These are phyloP conservation scores for Cicer bijugum DNA, from an alignment of 306 rosid genomes.

Conservation along the genomic window DNA sequence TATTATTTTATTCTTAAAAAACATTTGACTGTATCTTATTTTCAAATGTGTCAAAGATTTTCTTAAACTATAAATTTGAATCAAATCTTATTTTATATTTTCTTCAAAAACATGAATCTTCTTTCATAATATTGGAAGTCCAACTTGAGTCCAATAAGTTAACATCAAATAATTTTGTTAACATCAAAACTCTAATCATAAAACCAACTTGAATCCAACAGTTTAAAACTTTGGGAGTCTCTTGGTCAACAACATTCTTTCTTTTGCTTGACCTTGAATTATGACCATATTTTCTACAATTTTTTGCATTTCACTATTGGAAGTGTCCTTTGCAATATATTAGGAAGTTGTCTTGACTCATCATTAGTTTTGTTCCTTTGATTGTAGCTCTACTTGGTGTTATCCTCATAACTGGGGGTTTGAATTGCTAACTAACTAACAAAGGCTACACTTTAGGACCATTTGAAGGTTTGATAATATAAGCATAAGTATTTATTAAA, in stretches of 20 bases:
- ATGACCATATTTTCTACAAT: background rate
- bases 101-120: no score
- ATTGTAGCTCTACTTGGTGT: no score
- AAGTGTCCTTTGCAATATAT: background rate
- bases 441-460: background rate
- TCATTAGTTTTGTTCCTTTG: background rate
- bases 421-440: background rate
- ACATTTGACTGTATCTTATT: no score
- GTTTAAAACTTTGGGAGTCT: background rate
- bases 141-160: no score
- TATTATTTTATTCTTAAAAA: no score
- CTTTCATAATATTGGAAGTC: no score
- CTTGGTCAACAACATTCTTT: background rate
- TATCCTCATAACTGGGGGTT: background rate
- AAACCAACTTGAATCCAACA: no score
- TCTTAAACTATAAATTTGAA: no score
- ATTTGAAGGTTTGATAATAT: background rate
- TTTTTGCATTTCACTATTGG: background rate
- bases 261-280: background rate
- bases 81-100: no score
- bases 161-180: no score
- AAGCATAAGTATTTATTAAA: background rate
- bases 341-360: background rate
- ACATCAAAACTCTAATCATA: no score
- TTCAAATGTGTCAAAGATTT: no score